Evolutionary conservation across 2,329 filamentous ascomycete species (phyloP).

Genomic region (Dothidotthia symphoricarpi): DNA sequence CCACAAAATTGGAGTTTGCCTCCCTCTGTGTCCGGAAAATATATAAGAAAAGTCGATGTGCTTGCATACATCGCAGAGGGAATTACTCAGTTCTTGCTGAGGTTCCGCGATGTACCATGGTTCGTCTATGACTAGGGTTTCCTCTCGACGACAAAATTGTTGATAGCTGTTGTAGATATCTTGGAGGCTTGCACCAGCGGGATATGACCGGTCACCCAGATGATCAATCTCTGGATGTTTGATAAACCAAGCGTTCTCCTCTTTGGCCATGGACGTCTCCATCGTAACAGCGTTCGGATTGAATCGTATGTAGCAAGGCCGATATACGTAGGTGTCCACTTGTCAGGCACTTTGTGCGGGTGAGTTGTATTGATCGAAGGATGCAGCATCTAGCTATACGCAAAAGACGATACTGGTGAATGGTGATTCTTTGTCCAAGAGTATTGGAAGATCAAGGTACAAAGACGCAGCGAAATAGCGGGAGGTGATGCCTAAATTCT

Average conservation of each 20-base stretch:
- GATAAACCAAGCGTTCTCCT: neutral
- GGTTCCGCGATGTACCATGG: neutral
- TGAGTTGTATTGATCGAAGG: too few species aligned
- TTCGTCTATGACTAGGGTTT: neutral
- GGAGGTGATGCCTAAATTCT: too few species aligned
- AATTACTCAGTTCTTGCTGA: neutral
- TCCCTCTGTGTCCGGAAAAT: neutral
- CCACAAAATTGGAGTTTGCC: neutral
- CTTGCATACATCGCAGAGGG: neutral
- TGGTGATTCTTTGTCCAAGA: too few species aligned
- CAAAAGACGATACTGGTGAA: too few species aligned
- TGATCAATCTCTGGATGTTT: neutral
- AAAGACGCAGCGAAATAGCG: too few species aligned
- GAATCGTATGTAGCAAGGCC: too few species aligned
- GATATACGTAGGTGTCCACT: too few species aligned
- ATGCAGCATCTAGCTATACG: too few species aligned
- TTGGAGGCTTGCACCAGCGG: neutral
- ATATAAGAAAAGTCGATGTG: neutral
- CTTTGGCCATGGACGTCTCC: neutral
- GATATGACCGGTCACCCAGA: neutral
- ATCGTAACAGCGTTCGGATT: too few species aligned
- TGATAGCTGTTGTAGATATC: neutral
- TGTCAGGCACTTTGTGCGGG: too few species aligned
- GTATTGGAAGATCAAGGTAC: too few species aligned
- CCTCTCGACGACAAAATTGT: neutral